Conservation (phyloP, 257 asterid genomes). For the Coffea eugenioides region DNA sequence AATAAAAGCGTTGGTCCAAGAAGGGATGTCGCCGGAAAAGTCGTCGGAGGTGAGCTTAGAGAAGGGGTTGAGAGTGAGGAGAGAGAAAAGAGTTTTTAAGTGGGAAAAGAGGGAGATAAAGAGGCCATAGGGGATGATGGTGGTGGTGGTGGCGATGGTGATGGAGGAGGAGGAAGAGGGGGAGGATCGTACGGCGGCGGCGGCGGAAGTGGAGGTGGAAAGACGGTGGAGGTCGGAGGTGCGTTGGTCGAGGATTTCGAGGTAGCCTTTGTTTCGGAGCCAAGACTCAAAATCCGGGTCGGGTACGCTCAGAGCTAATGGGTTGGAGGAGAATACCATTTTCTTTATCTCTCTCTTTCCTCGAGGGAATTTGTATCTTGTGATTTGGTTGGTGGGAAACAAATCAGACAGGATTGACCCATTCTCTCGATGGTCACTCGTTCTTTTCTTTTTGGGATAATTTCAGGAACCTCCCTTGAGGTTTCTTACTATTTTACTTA, state of each 20-base stretch:
- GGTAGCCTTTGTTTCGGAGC: conserved; percentile 91
- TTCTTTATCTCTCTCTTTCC: background rate
- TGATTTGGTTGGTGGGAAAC: background rate
- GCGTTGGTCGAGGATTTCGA: conserved; percentile 81
- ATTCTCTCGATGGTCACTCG: too few species aligned
- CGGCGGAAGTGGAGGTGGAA: conserved; percentile 32
- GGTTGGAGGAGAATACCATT: conserved; percentile 77
- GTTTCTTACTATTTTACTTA: too few species aligned
- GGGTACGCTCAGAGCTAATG: conserved; percentile 80
- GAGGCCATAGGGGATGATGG: conserved; percentile 34
- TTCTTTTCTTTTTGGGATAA: background rate
- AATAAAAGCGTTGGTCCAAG: conserved; percentile 73
- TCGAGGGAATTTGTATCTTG: background rate
- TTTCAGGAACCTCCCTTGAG: too few species aligned
- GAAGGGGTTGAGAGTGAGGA: conserved; percentile 74
- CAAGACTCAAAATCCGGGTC: conserved; percentile 82
- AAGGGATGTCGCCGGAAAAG: conserved; percentile 67
- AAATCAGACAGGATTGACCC: background rate
- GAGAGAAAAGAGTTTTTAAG: conserved; percentile 66
- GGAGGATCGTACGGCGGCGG: conserved; percentile 19
- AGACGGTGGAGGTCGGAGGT: conserved; percentile 79
- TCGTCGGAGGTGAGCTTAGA: conserved; percentile 70
- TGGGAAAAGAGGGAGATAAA: conserved; percentile 43
- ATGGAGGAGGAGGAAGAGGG: conserved; percentile 13
- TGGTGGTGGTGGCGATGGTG: conserved; percentile 20